phyloP scores from a whole-genome alignment of 1,284 basidiomycete species.

The Melampsora americana region DNA sequence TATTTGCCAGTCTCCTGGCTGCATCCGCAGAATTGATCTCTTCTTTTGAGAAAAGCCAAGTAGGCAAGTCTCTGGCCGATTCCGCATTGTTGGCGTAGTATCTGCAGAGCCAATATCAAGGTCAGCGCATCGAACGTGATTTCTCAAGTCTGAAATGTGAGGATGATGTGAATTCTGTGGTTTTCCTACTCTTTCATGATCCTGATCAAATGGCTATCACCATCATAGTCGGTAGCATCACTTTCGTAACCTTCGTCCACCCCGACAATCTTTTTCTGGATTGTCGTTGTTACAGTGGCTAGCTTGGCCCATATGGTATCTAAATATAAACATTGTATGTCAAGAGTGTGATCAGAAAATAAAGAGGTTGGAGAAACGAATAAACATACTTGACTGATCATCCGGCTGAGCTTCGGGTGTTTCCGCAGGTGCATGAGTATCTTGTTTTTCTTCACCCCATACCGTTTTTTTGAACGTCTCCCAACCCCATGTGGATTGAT shows the following conservation, averaged over 20 bases:
- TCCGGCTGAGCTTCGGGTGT: conserved; percentile 17
- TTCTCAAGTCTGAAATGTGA: not conserved
- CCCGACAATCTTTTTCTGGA: conserved; percentile 33
- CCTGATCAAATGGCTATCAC: conserved; percentile 43
- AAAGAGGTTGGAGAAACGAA: not conserved
- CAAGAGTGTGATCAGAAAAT: not conserved
- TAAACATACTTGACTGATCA: not conserved
- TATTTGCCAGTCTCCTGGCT: not conserved
- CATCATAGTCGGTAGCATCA: conserved; percentile 41
- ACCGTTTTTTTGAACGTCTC: conserved; percentile 37
- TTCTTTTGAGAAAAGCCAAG: conserved; percentile 27
- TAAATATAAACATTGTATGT: conserved; percentile 1
- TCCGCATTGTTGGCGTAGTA: conserved; percentile 31
- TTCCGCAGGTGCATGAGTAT: conserved; percentile 16
- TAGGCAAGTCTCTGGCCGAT: conserved; percentile 32
- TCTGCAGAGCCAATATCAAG: not conserved
- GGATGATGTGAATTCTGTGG: not conserved
- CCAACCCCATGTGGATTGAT: conserved; percentile 20
- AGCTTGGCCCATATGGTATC: conserved; percentile 37
- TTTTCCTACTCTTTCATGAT: conserved; percentile 40
- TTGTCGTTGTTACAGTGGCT: conserved; percentile 16
- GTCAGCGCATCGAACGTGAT: not conserved
- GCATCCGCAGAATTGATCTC: conserved; percentile 19
- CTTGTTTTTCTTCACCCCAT: conserved; percentile 21
- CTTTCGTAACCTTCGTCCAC: conserved; percentile 41